A percentile compares a stretch with the other conserved stretches of the same genome.
These are phyloP conservation scores for Barnettozyma sp. DNA, from an alignment of 805 yeast genomes.

Conservation along the genomic window DNA sequence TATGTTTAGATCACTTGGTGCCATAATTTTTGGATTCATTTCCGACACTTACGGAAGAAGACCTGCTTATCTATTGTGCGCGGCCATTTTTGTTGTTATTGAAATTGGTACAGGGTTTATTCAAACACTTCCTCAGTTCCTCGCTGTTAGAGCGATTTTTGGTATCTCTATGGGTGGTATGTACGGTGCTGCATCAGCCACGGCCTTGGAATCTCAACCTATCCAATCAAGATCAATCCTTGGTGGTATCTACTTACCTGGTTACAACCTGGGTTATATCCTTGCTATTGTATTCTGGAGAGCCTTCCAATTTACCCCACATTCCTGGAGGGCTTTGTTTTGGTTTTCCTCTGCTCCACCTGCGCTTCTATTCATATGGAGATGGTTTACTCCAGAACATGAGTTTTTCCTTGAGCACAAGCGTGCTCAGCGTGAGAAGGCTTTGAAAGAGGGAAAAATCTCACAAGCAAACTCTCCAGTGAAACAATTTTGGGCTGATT, in stretches of 20 bases:
- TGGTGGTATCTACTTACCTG: slow-evolving; percentile 52
- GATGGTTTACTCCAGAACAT: slow-evolving; percentile 55
- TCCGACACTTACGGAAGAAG: slow-evolving; percentile 63
- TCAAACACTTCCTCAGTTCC: slow-evolving; percentile 48
- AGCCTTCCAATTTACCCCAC: slow-evolving; percentile 45
- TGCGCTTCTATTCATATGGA: slow-evolving; percentile 49
- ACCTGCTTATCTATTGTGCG: slow-evolving; percentile 53
- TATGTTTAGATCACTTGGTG: slow-evolving; percentile 36
- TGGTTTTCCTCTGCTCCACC: slow-evolving; percentile 74
- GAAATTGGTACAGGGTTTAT: slow-evolving; percentile 66
- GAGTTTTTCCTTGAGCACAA: slow-evolving; percentile 38
- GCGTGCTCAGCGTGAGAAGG: slow-evolving; percentile 19
- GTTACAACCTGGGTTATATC: slow-evolving; percentile 61
- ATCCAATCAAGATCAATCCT: slow-evolving; percentile 50
- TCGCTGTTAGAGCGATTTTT: slow-evolving; percentile 55
- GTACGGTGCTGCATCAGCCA: slow-evolving; percentile 58
- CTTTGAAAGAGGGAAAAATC: slow-evolving; percentile 23
- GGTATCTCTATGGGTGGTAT: slow-evolving; percentile 72
- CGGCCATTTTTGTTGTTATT: slow-evolving; percentile 43
- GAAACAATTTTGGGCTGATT: slow-evolving; percentile 23
- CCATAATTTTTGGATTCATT: slow-evolving; percentile 43
- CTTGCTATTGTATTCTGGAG: slow-evolving; percentile 59
- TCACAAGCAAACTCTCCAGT: slow-evolving; percentile 17
- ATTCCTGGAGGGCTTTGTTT: slow-evolving; percentile 64
- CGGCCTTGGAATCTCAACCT: slow-evolving; percentile 63